Evolutionary conservation across 2,329 filamentous ascomycete species (phyloP), one percentile per base, ranked within the genome.

Genomic region (Cladophialophora carrionii): DNA sequence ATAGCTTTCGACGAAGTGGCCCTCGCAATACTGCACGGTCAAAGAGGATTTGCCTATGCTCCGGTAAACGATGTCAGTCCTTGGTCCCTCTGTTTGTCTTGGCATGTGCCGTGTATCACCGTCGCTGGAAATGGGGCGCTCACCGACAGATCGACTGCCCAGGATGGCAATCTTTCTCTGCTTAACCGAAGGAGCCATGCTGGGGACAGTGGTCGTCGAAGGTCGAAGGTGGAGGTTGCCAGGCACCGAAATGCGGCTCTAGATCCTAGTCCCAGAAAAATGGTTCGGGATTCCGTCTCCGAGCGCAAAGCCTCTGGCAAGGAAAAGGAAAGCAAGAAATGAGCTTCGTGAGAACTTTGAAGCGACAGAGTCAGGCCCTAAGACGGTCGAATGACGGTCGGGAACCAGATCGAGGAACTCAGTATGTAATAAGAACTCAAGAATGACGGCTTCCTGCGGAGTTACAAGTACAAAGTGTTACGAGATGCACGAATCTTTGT

Each of bases 1-100:
- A 81, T 99, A 99, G 78, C 91, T 96, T 79, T 99, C 95, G 75
- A 99, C 94, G 76, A 99, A 99, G 80, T 96, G 93, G 68, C 92
- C 92, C 77, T 99, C 95, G 75, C 97, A 94, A 76, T 95, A 98
- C 76, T 94, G 94, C 55, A 98, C 95, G 12, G 95, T 96, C 71
- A 99, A 87, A 61, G 94, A 98, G 24, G 92, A 97, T 84, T 99
- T 99, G 79, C 95, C 95, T 98, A 73, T 55, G 48, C 29, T 12
- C 41, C 32, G 41, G 32, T 37, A 9, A 14, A n/a, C 34, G 12
- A 20, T 57, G 57, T 48, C 61, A 57, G 55, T 49, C 65, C 58
- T 31, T 20, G 29, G 6, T 46, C 26, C 17, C 20, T 12, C 46
- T n/a, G 31, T 4, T 29, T 41, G 32, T 32, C 8, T 24, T 58